These are phyloP conservation scores for Pharnaceum exiguum DNA, from an alignment of 148 eudicot genomes.

Conservation along the genomic window DNA sequence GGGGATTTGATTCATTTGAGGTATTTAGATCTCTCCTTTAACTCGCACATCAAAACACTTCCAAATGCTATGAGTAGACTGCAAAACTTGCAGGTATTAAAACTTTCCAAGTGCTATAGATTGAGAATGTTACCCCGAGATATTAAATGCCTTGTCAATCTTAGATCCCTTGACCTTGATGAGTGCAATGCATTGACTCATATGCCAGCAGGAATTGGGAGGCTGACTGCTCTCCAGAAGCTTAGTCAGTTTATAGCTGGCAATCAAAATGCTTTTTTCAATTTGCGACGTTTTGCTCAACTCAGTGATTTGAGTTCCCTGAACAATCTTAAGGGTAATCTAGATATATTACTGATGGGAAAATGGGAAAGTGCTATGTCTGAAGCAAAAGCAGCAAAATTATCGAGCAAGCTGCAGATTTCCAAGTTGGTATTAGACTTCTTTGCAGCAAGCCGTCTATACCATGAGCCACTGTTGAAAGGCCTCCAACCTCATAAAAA, in stretches of 20 bases:
- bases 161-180: slow-evolving; percentile 14
- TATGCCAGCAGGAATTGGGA: slow-evolving; percentile 23
- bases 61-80: slow-evolving; percentile 27
- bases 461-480: slow-evolving; percentile 17
- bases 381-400: too few species aligned
- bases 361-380: too few species aligned
- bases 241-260: slow-evolving; percentile 7
- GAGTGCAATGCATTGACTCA: slow-evolving; percentile 7
- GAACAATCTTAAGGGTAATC: background rate
- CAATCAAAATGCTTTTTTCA: background rate
- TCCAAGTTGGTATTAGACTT: slow-evolving; percentile 11
- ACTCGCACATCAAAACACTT: background rate
- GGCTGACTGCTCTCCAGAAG: slow-evolving; percentile 16
- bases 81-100: slow-evolving; percentile 19
- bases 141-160: slow-evolving; percentile 4
- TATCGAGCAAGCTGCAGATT: slow-evolving; percentile 4
- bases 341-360: too few species aligned
- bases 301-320: slow-evolving; percentile 4
- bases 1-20: slow-evolving; percentile 35
- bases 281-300: background rate
- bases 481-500: slow-evolving; percentile 4
- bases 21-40: slow-evolving; percentile 25
- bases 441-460: too few species aligned
- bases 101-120: background rate
- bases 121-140: slow-evolving; percentile 19